Conservation (phyloP, 169 alveolate genomes). For the Plasmodium ovale region DNA sequence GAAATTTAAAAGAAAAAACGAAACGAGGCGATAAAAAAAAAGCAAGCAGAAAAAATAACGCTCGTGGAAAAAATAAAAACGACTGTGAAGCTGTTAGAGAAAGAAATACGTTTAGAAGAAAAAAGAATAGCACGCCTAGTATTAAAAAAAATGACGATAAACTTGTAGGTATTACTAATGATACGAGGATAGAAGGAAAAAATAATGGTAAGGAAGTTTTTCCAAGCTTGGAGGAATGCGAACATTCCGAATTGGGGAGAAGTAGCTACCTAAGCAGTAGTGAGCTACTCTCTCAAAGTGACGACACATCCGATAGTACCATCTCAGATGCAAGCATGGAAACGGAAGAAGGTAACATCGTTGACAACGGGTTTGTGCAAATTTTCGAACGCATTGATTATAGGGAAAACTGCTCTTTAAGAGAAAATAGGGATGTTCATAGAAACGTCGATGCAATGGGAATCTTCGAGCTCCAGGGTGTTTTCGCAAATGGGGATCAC, state of each 20-base stretch:
- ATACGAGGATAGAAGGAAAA: neutral
- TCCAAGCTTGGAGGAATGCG: neutral
- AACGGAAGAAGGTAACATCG: conserved; percentile 1
- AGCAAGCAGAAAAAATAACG: neutral
- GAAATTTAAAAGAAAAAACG: neutral
- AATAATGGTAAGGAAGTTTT: neutral
- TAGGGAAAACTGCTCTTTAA: neutral
- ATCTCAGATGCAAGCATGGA: conserved; percentile 4
- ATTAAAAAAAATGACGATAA: neutral
- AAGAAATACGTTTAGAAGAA: neutral
- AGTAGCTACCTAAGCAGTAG: neutral
- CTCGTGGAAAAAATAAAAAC: neutral
- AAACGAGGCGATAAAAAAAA: neutral
- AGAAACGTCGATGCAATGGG: conserved; percentile 4
- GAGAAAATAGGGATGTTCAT: neutral
- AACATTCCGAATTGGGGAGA: neutral
- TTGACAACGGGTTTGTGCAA: neutral
- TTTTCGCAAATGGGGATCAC: neutral
- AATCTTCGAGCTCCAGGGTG: neutral
- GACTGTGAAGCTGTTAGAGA: neutral
- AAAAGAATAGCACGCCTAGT: neutral
- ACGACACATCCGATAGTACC: conserved; percentile 2
- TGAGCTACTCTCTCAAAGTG: neutral
- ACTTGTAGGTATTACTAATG: neutral
- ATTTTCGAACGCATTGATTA: conserved; percentile 27